Percentiles rank a stretch among this genome's conserved stretches.
phyloP scores from a whole-genome alignment of 2,329 filamentous ascomycete genomes.

The Colletotrichum agaves region DNA sequence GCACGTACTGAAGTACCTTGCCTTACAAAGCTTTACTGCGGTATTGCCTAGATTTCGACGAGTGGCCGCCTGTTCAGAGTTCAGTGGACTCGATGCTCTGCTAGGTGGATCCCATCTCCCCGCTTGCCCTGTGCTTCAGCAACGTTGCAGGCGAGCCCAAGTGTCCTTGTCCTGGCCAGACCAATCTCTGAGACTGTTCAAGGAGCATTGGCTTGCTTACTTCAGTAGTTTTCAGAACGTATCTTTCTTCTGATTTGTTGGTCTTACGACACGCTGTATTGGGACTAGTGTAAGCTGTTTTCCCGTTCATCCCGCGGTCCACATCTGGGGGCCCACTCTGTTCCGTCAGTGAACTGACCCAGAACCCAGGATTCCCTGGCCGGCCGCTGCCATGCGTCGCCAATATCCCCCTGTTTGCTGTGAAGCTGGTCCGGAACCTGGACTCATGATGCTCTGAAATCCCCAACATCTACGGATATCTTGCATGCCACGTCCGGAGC shows the following conservation, averaged over 20 bases:
- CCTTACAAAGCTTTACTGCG: too few species aligned
- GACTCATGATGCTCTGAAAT: too few species aligned
- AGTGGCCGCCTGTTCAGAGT: too few species aligned
- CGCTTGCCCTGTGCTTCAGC: constrained; percentile 4
- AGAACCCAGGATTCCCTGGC: neutral
- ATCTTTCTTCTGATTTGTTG: constrained; percentile 5
- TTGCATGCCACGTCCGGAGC: too few species aligned
- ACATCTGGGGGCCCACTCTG: neutral
- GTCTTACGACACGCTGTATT: constrained; percentile 18
- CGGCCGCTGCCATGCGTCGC: neutral
- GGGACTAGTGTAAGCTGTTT: constrained; percentile 1
- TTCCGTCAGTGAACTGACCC: neutral
- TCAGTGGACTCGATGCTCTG: too few species aligned
- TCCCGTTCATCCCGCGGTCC: constrained; percentile 2
- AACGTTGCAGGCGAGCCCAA: neutral
- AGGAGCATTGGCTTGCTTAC: constrained; percentile 24
- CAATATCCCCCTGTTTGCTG: neutral
- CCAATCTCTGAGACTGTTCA: too few species aligned
- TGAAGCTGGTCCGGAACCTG: neutral
- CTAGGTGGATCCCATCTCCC: neutral
- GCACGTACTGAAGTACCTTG: too few species aligned
- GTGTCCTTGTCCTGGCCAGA: too few species aligned
- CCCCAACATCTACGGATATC: too few species aligned
- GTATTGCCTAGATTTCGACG: too few species aligned
- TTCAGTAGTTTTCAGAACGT: neutral